Conservation (phyloP, 192 early-diverging fungal genomes). For the Lobosporangium transversale region DNA sequence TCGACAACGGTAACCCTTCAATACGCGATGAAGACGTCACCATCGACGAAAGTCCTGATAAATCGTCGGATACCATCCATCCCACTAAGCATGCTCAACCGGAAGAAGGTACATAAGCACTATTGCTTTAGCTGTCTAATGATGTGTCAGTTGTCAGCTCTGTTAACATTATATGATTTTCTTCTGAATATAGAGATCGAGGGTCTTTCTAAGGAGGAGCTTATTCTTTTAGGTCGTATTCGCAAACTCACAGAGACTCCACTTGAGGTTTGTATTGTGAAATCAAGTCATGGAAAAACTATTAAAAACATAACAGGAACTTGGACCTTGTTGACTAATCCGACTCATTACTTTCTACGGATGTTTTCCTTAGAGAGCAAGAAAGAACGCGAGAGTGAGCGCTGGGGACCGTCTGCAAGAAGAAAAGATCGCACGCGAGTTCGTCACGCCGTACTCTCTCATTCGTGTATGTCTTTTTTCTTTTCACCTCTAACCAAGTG, state of each 20-base stretch:
- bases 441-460: slow-evolving; percentile 6
- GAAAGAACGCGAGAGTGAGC: neutral
- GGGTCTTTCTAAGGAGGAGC: slow-evolving; percentile 1
- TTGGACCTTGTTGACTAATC: too few species aligned
- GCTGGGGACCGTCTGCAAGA: neutral
- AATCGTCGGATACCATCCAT: too few species aligned
- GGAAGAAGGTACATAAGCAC: too few species aligned
- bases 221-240: neutral
- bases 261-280: neutral
- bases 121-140: too few species aligned
- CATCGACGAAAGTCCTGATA: too few species aligned
- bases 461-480: slow-evolving; percentile 15
- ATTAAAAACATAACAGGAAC: too few species aligned
- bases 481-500: too few species aligned
- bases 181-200: slow-evolving; percentile 8
- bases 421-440: slow-evolving; percentile 9
- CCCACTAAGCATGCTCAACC: too few species aligned
- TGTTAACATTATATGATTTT: neutral
- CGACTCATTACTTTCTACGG: too few species aligned
- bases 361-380: slow-evolving; percentile 15
- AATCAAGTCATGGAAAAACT: too few species aligned
- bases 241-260: slow-evolving; percentile 3
- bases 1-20: neutral
- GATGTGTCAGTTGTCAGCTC: neutral
- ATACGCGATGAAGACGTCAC: too few species aligned